A percentile compares a stretch with the other conserved stretches of the same genome.
Conservation (phyloP, 176 grass and related monocot genomes). For the Paspalum notatum region DNA sequence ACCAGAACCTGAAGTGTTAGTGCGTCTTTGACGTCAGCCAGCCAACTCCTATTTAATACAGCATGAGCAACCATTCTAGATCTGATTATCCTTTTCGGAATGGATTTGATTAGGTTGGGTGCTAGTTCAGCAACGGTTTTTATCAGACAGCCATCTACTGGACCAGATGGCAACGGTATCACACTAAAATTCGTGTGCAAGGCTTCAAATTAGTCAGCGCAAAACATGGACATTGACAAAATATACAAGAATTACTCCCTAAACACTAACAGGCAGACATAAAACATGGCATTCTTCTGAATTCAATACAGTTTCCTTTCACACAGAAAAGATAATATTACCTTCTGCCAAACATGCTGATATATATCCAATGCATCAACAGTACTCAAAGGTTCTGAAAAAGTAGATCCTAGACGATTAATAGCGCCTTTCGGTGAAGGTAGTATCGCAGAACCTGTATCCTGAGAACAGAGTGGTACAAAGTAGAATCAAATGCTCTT, state of each 20-base stretch:
- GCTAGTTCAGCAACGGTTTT: no score
- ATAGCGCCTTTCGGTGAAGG: conserved; percentile 59
- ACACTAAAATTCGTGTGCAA: not conserved
- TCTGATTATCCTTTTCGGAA: no score
- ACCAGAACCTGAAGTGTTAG: no score
- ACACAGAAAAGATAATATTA: conserved; percentile 31
- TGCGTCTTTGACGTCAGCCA: no score
- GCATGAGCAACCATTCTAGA: no score
- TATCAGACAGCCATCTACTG: no score
- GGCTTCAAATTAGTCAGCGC: not conserved
- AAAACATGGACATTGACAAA: conserved; percentile 1
- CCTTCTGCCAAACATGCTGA: conserved; percentile 84
- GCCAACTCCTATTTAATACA: no score
- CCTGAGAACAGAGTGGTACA: conserved; percentile 53
- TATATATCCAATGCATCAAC: conserved; percentile 80
- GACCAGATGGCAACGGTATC: not conserved
- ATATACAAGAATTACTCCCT: conserved; percentile 1
- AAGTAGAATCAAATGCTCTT: conserved; percentile 39
- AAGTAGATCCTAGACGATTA: conserved; percentile 66
- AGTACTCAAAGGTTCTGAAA: conserved; percentile 71
- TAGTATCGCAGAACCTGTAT: conserved; percentile 49
- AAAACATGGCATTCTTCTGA: not conserved
- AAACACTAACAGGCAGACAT: not conserved
- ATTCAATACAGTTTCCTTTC: conserved; percentile 3
- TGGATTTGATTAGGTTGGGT: no score